Evolutionary conservation across 495 filamentous ascomycete species (phyloP).

Genomic region (Xylaria curta): DNA sequence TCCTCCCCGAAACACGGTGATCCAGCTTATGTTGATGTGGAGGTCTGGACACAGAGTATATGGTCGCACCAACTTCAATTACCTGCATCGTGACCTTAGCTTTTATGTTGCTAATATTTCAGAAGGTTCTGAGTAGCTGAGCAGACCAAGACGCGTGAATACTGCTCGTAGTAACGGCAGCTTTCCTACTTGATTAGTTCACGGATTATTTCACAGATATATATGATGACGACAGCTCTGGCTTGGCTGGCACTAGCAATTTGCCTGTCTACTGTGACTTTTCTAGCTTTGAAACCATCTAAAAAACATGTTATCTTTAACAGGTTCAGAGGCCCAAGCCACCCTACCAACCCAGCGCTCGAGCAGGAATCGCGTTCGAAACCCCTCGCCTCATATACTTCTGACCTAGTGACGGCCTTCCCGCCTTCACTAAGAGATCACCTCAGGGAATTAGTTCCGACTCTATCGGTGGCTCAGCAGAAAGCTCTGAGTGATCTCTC

Average conservation of each 20-base stretch:
- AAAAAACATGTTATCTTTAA: conserved; percentile 37
- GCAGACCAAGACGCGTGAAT: conserved; percentile 20
- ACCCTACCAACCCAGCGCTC: conserved; percentile 31
- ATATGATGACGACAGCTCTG: conserved; percentile 22
- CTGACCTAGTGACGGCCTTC: conserved; percentile 29
- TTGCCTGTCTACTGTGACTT: conserved; percentile 34
- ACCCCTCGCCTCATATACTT: conserved; percentile 27
- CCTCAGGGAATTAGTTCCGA: conserved; percentile 36
- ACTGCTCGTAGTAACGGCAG: conserved; percentile 15
- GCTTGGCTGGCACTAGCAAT: conserved; percentile 34
- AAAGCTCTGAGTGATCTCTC: conserved; percentile 29
- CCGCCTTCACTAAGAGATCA: conserved; percentile 43
- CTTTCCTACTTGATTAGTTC: neutral
- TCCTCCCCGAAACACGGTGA: conserved; percentile 28
- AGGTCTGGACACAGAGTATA: neutral
- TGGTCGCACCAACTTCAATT: neutral
- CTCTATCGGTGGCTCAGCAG: conserved; percentile 27
- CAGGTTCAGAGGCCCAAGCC: conserved; percentile 25
- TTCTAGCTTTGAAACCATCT: conserved; percentile 32
- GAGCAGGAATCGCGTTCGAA: conserved; percentile 35
- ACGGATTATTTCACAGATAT: neutral
- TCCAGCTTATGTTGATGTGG: neutral
- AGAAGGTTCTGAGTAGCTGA: neutral
- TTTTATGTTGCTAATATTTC: neutral
- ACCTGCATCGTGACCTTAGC: neutral